Percentiles rank a stretch among this genome's conserved stretches.
These are phyloP conservation scores for Flaveria sonorensis DNA, from an alignment of 129 eudicot species.

Conservation along the genomic window DNA sequence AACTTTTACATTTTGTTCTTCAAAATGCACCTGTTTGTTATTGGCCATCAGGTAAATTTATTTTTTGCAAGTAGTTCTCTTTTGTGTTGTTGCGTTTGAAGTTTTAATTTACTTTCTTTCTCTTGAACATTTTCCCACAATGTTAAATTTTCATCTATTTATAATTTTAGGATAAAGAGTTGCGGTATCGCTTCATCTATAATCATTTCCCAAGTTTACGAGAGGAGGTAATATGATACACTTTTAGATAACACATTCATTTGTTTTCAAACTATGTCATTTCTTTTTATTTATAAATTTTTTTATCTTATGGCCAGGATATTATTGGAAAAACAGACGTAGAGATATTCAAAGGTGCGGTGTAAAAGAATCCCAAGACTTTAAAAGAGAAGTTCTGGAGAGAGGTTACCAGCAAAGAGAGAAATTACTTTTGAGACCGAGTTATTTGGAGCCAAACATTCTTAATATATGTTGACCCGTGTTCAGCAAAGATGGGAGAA, in stretches of 20 bases:
- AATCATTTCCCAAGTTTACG: conserved; percentile 84
- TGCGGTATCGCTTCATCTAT: conserved; percentile 86
- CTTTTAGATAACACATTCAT: neutral
- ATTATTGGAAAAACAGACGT: conserved; percentile 90
- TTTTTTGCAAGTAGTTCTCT: neutral
- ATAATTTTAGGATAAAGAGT: conserved; percentile 76
- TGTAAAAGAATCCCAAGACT: conserved; percentile 92
- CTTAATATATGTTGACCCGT: conserved; percentile 88
- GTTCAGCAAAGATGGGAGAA: conserved; percentile 80
- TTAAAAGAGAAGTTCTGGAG: conserved; percentile 90
- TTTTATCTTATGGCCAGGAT: conserved; percentile 48
- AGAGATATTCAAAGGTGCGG: conserved; percentile 87
- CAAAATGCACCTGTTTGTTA: conserved; percentile 96
- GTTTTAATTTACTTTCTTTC: neutral
- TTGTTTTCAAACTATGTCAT: neutral
- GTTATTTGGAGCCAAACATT: conserved; percentile 80
- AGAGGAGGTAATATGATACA: conserved; percentile 67
- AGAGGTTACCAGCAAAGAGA: conserved; percentile 82
- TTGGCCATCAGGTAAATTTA: conserved; percentile 89
- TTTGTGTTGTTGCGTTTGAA: neutral
- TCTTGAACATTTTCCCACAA: neutral
- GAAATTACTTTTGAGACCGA: conserved; percentile 92
- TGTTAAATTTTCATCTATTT: conserved; percentile 4
- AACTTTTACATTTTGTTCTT: conserved; percentile 89
- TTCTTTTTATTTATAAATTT: neutral